These are phyloP conservation scores for Calonectria hongkongensis DNA, from an alignment of 2,329 filamentous ascomycete species.

Conservation along the genomic window DNA sequence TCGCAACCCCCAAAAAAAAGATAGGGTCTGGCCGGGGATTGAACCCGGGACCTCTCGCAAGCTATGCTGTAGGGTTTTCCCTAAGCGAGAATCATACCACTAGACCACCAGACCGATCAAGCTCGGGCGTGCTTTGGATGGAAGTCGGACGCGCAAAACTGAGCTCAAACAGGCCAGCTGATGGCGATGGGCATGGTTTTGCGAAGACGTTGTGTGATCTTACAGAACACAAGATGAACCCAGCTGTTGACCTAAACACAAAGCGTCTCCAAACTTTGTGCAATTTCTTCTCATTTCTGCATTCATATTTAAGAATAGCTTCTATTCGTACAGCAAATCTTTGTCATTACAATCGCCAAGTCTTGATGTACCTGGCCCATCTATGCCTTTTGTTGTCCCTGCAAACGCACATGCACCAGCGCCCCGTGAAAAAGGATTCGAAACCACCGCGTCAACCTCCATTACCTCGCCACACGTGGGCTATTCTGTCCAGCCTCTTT, in stretches of 20 bases:
- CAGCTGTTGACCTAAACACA: no score
- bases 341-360: conserved; percentile 30
- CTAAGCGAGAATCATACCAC: conserved; percentile 85
- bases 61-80: conserved; percentile 64
- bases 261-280: not conserved
- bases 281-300: conserved; percentile 17
- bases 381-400: conserved; percentile 32
- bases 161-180: not conserved
- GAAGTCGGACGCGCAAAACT: not conserved
- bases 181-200: not conserved
- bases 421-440: conserved; percentile 35
- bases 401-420: conserved; percentile 34
- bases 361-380: conserved; percentile 31
- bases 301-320: conserved; percentile 34
- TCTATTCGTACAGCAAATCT: conserved; percentile 30
- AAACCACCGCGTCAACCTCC: conserved; percentile 7
- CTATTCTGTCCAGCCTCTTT: conserved; percentile 27
- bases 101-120: conserved; percentile 72
- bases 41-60: conserved; percentile 69
- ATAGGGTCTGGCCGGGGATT: conserved; percentile 66
- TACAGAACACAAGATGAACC: no score
- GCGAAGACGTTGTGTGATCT: not conserved
- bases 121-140: conserved; percentile 8
- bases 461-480: not conserved
- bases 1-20: conserved; percentile 28